Evolutionary conservation across 257 asterid genomes (phyloP), one percentile per base, ranked within the genome.

Genomic region (Forsythia suspensa): DNA sequence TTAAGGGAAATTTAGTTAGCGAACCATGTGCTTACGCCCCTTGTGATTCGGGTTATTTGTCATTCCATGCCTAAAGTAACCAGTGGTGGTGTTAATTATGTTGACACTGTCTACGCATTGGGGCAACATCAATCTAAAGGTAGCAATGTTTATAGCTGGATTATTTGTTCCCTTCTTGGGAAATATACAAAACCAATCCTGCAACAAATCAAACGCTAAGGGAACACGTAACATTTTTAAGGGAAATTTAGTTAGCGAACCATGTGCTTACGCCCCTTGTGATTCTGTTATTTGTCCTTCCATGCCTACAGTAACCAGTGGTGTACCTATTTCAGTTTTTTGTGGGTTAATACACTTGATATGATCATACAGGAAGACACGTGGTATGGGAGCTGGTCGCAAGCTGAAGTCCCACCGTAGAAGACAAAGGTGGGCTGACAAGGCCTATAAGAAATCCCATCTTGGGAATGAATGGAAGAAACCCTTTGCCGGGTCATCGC

Each of bases 351-450:
- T 61, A 24, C 11, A 8, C 69, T 61, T 21, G 69, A 61, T 21
- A 78, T 40, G 6, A 4, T 75, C 21, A 38, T 77, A 24, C 71
- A 88, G 92, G 80, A 88, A 88, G 80, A 88, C 92, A 73, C 88
- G 87, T 72, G 92, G 92, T 74, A 88, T 88, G 90, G 92, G 92
- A 88, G 90, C 92, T 81, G 92, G 89, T 61, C 92, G 92, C 84
- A 88, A 88, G 82, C 90, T 88, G 79, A 88, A 86, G 88, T 77
- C 90, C 55, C 92, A 86, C 76, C 92, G 90, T 41, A 88, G 82
- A 39, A 79, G 78, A 70, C 92, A 88, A 75, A 74, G 92, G 83
- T 88, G 92, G 92, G 88, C 88, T 37, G 91, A 88, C 80, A 88
- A 88, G 84, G 77, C 91, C 3, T 88, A 88, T 82, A 88, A 88